Percentiles rank a stretch among this genome's conserved stretches.
Conservation (phyloP, 495 filamentous ascomycete species). For the Recurvomyces mirabilis region DNA sequence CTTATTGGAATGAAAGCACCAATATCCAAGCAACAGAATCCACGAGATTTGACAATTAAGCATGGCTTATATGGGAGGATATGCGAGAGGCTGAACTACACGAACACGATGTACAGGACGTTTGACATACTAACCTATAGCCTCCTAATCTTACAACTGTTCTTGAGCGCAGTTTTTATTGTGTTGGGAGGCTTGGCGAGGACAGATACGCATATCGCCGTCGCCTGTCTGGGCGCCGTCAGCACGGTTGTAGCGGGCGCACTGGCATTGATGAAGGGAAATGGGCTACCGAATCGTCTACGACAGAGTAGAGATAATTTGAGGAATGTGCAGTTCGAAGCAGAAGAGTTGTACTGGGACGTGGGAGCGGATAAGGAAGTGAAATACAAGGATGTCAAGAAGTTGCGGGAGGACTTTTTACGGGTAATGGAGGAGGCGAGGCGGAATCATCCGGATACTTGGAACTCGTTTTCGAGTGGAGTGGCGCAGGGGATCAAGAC, state of each 20-base stretch:
- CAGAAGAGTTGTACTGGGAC: conserved; percentile 21
- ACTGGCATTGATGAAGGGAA: conserved; percentile 21
- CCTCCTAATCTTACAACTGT: conserved; percentile 16
- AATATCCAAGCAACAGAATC: neutral
- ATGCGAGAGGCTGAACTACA: neutral
- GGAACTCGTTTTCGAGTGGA: conserved; percentile 6
- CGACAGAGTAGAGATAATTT: conserved; percentile 12
- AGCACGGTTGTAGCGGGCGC: conserved; percentile 16
- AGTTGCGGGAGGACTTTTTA: conserved; percentile 17
- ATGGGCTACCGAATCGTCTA: conserved; percentile 22
- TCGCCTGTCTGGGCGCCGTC: conserved; percentile 18
- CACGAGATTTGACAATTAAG: conserved; percentile 7
- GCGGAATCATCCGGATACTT: conserved; percentile 20
- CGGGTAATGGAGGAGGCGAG: conserved; percentile 14
- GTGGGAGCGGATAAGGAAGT: conserved; percentile 10
- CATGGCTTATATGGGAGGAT: conserved; percentile 13
- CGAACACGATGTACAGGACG: conserved; percentile 10
- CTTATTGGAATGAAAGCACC: conserved; percentile 18
- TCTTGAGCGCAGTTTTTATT: conserved; percentile 17
- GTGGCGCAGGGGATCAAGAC: conserved; percentile 2
- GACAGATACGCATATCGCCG: conserved; percentile 13
- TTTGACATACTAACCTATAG: conserved; percentile 13
- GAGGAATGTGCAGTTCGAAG: conserved; percentile 13
- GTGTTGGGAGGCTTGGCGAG: conserved; percentile 15
- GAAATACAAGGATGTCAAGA: conserved; percentile 17